These are phyloP conservation scores for Coemansia sp. DNA, from an alignment of 192 early-diverging fungal species.

Conservation along the genomic window DNA sequence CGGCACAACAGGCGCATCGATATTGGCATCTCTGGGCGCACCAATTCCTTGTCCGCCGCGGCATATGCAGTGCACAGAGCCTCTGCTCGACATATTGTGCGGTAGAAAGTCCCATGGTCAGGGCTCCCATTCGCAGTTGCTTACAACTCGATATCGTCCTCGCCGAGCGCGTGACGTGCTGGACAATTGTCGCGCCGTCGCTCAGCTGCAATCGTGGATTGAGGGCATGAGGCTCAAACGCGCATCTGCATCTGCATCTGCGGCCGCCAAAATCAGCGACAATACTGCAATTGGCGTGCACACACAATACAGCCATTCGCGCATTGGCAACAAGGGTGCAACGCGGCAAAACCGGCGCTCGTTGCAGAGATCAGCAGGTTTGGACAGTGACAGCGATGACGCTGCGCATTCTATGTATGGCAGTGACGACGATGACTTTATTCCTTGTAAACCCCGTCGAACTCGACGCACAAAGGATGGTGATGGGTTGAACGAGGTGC, in stretches of 20 bases:
- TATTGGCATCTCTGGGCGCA: background rate
- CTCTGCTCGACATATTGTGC: slow-evolving; percentile 23
- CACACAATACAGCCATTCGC: slow-evolving; percentile 4
- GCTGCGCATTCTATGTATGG: background rate
- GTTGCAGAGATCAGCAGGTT: slow-evolving; percentile 16
- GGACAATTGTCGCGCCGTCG: slow-evolving; percentile 26
- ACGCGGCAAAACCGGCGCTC: background rate
- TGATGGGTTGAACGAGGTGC: slow-evolving; percentile 23
- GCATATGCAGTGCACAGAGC: slow-evolving; percentile 31
- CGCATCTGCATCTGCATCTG: slow-evolving; percentile 7
- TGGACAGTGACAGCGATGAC: slow-evolving; percentile 1
- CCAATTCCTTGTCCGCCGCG: slow-evolving; percentile 10
- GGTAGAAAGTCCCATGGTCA: background rate
- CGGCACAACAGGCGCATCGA: background rate
- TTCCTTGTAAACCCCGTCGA: slow-evolving; percentile 8
- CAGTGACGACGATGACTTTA: slow-evolving; percentile 48
- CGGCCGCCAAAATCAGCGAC: slow-evolving; percentile 7
- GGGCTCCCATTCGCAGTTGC: slow-evolving; percentile 14
- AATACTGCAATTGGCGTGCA: slow-evolving; percentile 1
- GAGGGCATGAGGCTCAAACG: slow-evolving; percentile 45
- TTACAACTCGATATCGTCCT: slow-evolving; percentile 39
- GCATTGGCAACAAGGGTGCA: background rate
- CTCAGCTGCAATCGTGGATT: slow-evolving; percentile 45
- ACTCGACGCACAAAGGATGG: background rate
- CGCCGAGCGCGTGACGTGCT: slow-evolving; percentile 32